phyloP scores from a whole-genome alignment of 208 protist species.

The Trypanosoma melophagium region DNA sequence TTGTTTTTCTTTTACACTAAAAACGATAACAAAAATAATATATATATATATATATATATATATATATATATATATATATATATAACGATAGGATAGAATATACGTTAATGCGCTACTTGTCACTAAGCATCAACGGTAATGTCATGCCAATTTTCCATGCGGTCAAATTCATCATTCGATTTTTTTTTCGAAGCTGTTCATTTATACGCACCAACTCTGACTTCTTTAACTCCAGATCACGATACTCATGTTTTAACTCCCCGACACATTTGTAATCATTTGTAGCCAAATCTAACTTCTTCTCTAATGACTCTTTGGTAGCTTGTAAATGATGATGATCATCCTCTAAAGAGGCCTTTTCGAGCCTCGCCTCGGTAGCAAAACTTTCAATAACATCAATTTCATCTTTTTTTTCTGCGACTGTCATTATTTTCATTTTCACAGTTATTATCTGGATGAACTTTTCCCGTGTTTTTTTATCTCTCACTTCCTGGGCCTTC shows the following conservation, averaged over 20 bases:
- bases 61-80: too few relatives aligned
- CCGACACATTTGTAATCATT: slow-evolving; percentile 23
- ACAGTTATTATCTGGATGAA: not conserved
- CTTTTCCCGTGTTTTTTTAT: not conserved
- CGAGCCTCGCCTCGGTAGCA: not conserved
- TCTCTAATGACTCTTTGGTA: slow-evolving; percentile 9
- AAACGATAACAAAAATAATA: too few relatives aligned
- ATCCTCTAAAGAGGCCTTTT: slow-evolving; percentile 1
- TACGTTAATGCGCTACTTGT: not conserved
- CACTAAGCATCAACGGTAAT: not conserved
- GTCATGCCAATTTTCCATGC: slow-evolving; percentile 7
- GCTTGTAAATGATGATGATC: slow-evolving; percentile 4
- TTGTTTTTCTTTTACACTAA: too few relatives aligned
- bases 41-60: too few relatives aligned
- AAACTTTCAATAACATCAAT: not conserved
- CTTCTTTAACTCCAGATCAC: slow-evolving; percentile 27
- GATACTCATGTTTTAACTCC: slow-evolving; percentile 29
- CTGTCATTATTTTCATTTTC: not conserved
- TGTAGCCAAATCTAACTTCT: not conserved
- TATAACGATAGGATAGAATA: too few relatives aligned
- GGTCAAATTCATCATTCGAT: slow-evolving; percentile 18
- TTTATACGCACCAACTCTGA: slow-evolving; percentile 16
- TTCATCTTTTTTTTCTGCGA: not conserved
- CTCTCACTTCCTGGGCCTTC: not conserved
- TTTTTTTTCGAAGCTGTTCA: slow-evolving; percentile 14